Percentiles rank a stretch among this genome's conserved stretches.
Conservation (phyloP, 306 rosid species). For the Begonia peltatifolia region DNA sequence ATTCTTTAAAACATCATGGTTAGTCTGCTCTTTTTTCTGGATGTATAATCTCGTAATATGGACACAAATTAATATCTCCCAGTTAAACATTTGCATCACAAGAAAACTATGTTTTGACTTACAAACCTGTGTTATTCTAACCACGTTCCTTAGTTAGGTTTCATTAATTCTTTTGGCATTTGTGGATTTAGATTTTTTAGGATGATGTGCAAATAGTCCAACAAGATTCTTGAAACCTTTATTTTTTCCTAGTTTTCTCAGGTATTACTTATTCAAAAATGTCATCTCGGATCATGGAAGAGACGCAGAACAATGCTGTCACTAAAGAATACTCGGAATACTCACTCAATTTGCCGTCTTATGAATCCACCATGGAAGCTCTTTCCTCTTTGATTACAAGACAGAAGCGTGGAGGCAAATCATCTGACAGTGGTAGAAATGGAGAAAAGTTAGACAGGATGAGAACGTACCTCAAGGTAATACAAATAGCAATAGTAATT, state of each 20-base stretch:
- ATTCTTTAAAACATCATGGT: too few relatives aligned
- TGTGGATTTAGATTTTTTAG: too few relatives aligned
- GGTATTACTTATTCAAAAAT: constrained; percentile 18
- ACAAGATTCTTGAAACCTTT: neutral
- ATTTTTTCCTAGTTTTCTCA: constrained; percentile 10
- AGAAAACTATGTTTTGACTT: too few relatives aligned
- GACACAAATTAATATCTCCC: too few relatives aligned
- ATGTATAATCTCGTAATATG: too few relatives aligned
- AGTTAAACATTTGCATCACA: too few relatives aligned
- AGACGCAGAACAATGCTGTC: constrained; percentile 18
- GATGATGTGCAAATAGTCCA: too few relatives aligned
- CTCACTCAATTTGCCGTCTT: constrained; percentile 19
- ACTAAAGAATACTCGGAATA: constrained; percentile 16
- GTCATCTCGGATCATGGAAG: constrained; percentile 20
- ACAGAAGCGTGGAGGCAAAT: constrained; percentile 39
- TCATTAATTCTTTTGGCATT: too few relatives aligned
- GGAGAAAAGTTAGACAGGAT: constrained; percentile 30
- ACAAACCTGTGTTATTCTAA: too few relatives aligned
- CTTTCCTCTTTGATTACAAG: constrained; percentile 62
- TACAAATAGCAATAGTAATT: neutral
- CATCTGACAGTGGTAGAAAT: constrained; percentile 13
- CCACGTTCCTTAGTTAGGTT: too few relatives aligned
- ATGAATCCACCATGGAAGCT: constrained; percentile 54
- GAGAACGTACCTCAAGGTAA: constrained; percentile 52
- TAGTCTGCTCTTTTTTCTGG: too few relatives aligned